Evolutionary conservation across 257 asterid species (phyloP).

Genomic region (Solanum paucissectum): DNA sequence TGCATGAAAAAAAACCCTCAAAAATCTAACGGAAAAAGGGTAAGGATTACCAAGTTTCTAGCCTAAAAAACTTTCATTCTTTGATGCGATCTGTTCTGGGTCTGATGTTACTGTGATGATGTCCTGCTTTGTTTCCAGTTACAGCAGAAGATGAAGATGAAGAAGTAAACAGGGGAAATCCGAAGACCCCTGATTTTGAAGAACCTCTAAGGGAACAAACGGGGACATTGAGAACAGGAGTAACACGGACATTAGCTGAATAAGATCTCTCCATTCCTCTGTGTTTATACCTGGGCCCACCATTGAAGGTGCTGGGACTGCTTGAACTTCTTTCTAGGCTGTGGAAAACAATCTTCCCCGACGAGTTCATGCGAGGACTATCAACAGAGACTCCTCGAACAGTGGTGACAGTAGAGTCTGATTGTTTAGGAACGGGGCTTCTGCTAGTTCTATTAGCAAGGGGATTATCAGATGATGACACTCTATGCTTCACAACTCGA

Average conservation of each 20-base stretch:
- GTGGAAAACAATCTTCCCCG: constrained; percentile 82
- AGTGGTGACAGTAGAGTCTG: not conserved
- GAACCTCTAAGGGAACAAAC: constrained; percentile 78
- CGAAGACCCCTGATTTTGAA: constrained; percentile 74
- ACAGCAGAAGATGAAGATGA: not conserved
- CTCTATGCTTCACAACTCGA: constrained; percentile 36
- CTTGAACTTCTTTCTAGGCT: constrained; percentile 93
- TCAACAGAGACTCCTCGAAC: constrained; percentile 55
- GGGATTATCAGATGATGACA: constrained; percentile 31
- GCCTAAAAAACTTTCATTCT: constrained; percentile 7
- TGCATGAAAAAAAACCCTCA: constrained; percentile 3
- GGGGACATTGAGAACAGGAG: constrained; percentile 91
- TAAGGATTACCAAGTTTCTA: constrained; percentile 8
- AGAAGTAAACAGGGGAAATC: constrained; percentile 60
- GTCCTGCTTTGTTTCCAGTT: constrained; percentile 26
- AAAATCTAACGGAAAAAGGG: constrained; percentile 14
- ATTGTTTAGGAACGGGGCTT: constrained; percentile 33
- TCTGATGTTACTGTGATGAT: constrained; percentile 17
- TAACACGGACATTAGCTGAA: constrained; percentile 79
- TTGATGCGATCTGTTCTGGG: constrained; percentile 46
- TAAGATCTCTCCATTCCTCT: constrained; percentile 91
- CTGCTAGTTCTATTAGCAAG: constrained; percentile 30
- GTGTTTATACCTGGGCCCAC: constrained; percentile 58
- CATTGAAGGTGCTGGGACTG: constrained; percentile 78
- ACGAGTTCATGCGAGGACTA: constrained; percentile 91